Percentiles rank a stretch among this genome's conserved stretches.
These are phyloP conservation scores for Francoa sonchifolia DNA, from an alignment of 441 rosid genomes.

Conservation along the genomic window DNA sequence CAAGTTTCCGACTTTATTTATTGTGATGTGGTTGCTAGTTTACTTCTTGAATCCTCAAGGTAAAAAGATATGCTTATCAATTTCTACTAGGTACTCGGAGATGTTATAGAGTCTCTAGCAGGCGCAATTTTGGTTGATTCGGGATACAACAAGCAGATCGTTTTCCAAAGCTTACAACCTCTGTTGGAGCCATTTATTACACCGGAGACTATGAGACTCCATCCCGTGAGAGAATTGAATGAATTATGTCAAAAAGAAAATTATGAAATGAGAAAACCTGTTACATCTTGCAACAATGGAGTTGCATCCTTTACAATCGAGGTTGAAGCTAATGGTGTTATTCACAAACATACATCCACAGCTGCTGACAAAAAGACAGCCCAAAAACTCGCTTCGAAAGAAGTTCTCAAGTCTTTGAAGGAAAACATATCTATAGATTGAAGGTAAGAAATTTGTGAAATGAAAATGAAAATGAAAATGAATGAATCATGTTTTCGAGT, in stretches of 20 bases:
- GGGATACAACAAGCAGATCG: conserved; percentile 43
- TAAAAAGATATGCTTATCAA: neutral
- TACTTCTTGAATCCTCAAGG: too few species aligned
- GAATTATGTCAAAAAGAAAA: conserved; percentile 42
- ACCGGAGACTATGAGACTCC: conserved; percentile 42
- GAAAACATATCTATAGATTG: neutral
- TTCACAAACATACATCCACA: conserved; percentile 22
- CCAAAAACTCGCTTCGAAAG: conserved; percentile 41
- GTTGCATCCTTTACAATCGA: conserved; percentile 25
- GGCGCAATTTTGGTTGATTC: conserved; percentile 87
- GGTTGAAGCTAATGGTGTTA: conserved; percentile 36
- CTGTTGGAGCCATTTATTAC: conserved; percentile 66
- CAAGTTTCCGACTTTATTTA: too few species aligned
- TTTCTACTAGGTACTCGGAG: conserved; percentile 67
- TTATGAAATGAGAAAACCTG: conserved; percentile 17
- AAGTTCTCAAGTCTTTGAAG: conserved; percentile 43
- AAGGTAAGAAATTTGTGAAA: neutral
- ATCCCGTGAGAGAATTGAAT: conserved; percentile 51
- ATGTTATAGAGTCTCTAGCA: conserved; percentile 71
- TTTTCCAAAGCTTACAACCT: conserved; percentile 49
- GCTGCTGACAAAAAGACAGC: conserved; percentile 39
- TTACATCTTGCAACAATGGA: conserved; percentile 12
- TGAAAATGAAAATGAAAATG: too few species aligned
- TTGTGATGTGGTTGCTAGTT: too few species aligned
- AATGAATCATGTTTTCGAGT: too few species aligned